Evolutionary conservation across 164 flowering plant genomes (phyloP).

Genomic region (Vitis rotundifolia): DNA sequence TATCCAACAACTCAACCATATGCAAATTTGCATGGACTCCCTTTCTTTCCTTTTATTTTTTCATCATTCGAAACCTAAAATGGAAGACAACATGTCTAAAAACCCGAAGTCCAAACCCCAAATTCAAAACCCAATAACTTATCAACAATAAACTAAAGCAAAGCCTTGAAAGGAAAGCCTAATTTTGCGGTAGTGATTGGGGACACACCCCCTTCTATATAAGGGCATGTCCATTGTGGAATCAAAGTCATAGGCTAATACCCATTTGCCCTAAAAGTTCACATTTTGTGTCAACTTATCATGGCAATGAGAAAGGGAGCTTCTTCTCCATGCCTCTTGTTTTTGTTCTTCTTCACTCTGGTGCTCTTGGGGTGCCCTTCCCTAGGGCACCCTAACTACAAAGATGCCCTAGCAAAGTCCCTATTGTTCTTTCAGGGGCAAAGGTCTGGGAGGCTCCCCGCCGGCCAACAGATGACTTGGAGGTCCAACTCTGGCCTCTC

Average conservation of each 20-base stretch:
- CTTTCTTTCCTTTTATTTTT: too few species aligned
- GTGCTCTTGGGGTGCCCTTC: constrained; percentile 10
- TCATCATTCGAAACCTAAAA: too few species aligned
- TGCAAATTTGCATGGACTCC: too few species aligned
- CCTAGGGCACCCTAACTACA: constrained; percentile 53
- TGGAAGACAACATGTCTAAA: too few species aligned
- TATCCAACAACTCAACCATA: too few species aligned
- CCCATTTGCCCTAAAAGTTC: background rate
- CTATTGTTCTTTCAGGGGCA: constrained; percentile 81
- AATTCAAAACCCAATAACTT: too few species aligned
- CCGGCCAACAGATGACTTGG: constrained; percentile 52
- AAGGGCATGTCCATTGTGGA: background rate
- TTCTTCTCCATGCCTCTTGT: constrained; percentile 7
- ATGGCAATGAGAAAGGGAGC: constrained; percentile 8
- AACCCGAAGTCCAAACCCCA: too few species aligned
- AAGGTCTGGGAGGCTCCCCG: constrained; percentile 72
- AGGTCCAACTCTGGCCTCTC: constrained; percentile 57
- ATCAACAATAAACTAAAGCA: background rate
- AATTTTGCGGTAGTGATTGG: constrained; percentile 4
- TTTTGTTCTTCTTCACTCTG: constrained; percentile 12
- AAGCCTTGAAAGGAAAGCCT: constrained; percentile 3
- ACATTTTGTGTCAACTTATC: background rate
- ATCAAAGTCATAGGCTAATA: background rate
- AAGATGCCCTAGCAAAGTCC: constrained; percentile 70
- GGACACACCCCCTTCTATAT: background rate